These are phyloP conservation scores for Acanthamoeba castellanii DNA, from an alignment of 208 protist genomes.

Conservation along the genomic window DNA sequence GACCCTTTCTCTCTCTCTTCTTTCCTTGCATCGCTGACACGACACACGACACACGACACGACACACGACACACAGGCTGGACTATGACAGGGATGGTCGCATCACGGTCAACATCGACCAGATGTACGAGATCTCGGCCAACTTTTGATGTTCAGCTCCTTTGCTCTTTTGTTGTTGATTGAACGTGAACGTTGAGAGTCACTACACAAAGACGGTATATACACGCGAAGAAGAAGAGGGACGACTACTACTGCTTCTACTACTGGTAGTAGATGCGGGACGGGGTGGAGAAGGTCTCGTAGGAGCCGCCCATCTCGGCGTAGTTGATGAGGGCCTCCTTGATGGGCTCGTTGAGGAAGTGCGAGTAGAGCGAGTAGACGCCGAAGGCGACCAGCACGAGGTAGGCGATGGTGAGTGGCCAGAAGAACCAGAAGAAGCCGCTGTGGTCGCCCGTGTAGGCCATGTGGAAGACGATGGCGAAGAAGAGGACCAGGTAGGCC, in stretches of 20 bases:
- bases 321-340: conserved; percentile 62
- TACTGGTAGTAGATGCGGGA: conserved; percentile 58
- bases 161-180: too few relatives aligned
- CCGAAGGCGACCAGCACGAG: conserved; percentile 6
- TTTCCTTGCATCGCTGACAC: too few relatives aligned
- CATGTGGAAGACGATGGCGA: conserved; percentile 55
- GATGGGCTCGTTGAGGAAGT: conserved; percentile 58
- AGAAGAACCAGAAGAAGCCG: conserved; percentile 54
- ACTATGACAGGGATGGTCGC: neutral
- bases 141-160: neutral
- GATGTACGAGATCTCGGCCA: conserved; percentile 50
- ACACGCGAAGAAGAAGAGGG: too few relatives aligned
- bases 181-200: too few relatives aligned
- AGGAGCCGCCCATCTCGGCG: conserved; percentile 47
- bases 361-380: conserved; percentile 45
- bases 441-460: conserved; percentile 38
- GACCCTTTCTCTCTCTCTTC: too few relatives aligned
- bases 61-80: too few relatives aligned
- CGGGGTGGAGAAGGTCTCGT: conserved; percentile 48
- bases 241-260: too few relatives aligned
- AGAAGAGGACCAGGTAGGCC: conserved; percentile 57
- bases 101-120: conserved; percentile 40
- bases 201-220: too few relatives aligned
- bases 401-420: conserved; percentile 39
- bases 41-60: neutral